Evolutionary conservation across 2,329 filamentous ascomycete species (phyloP), one percentile per base, ranked within the genome.

Genomic region (Ramularia collo-cygni): DNA sequence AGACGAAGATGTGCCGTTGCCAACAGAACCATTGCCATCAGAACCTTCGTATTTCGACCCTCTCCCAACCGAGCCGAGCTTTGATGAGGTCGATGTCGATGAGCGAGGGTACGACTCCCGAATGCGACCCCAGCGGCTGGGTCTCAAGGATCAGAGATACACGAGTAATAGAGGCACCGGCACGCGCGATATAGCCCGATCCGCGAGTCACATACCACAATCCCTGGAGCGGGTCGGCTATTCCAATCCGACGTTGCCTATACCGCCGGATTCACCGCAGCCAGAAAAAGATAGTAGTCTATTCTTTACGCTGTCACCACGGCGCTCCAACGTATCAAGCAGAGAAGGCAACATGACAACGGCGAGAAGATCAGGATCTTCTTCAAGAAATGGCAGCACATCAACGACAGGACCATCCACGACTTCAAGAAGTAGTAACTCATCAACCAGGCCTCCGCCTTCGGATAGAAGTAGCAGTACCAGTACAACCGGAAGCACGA

Each of bases 381-480:
- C 31, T 8, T 24, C 35, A 21, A 16, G 17, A 36, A 37, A 35
- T 27, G 33, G 34, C 33, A 35, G 28, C 28, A 34, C 32, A 8
- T 32, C 37, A 19, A 24, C 35, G 13, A 31, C 35, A 8, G 28
- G 39, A 6, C 13, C 26, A 6, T 16, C 14, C 19, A 10, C 39
- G 28, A 10, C 15, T 19, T 9, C 38, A 35, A 16, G 36, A 28
- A 13, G 35, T 36, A 34, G 38, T 42, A 9, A 35, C 38, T 10
- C 39, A 38, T 27, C 35, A 42, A 15, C 43, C 39, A n/a, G 35
- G 24, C n/a, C 16, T 38, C 36, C 36, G 10, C 6, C 10, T 24
- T 24, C 21, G 6, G 6, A 4, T 26, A 28, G 18, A n/a, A 28
- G 14, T 7, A 27, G 13, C 5, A 36, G 24, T n/a, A 38, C 29